Evolutionary conservation across 306 rosid genomes (phyloP).

Genomic region (Lathyrus oleraceus): DNA sequence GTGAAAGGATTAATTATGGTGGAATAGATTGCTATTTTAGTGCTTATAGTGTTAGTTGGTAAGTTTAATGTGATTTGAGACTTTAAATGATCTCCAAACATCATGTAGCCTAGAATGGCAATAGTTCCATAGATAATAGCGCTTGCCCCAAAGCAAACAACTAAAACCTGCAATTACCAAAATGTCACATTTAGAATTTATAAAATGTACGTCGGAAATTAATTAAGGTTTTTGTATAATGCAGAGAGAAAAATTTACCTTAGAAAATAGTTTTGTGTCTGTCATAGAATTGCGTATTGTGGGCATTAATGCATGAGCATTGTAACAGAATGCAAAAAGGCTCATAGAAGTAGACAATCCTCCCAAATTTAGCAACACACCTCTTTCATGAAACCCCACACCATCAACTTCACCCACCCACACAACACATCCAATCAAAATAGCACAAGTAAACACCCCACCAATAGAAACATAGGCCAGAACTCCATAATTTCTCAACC

Average conservation of each 20-base stretch:
- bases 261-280: constrained; percentile 53
- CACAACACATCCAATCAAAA: constrained; percentile 46
- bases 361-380: constrained; percentile 21
- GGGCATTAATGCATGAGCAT: constrained; percentile 74
- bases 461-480: constrained; percentile 65
- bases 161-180: constrained; percentile 52
- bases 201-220: background rate
- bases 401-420: constrained; percentile 65
- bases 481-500: constrained; percentile 55
- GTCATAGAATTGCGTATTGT: constrained; percentile 61
- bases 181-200: background rate
- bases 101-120: constrained; percentile 58
- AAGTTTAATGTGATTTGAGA: constrained; percentile 69
- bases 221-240: too few species aligned
- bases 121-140: constrained; percentile 57
- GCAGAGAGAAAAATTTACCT: constrained; percentile 41
- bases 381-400: constrained; percentile 54
- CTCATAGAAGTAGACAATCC: constrained; percentile 54
- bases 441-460: constrained; percentile 62
- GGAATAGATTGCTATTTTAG: constrained; percentile 58
- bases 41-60: constrained; percentile 41
- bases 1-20: constrained; percentile 62
- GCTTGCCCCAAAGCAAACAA: constrained; percentile 53
- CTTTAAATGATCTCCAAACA: constrained; percentile 50
- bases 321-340: constrained; percentile 57